Base-by-base conservation (phyloP, 2,329 filamentous ascomycete genomes). In the Colletotrichum sojae region DNA sequence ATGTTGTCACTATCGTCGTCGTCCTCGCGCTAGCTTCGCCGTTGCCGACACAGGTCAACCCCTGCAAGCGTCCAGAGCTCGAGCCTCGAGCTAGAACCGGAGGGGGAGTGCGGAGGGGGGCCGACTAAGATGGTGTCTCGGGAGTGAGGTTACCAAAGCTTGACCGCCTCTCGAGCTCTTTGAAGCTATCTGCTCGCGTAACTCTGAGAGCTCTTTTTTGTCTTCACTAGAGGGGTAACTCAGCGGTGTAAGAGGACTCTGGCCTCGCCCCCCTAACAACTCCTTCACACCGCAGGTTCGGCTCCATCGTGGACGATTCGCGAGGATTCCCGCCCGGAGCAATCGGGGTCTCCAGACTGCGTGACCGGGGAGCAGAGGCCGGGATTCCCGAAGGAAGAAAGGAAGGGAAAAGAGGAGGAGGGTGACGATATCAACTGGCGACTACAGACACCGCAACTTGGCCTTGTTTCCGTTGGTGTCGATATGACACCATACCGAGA, bases 271-370 rank as follows among this genome's bases (percentile, higher is more conserved):
- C 16, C 53, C 6, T 25, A 12, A 8, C 20, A 15, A 40, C 15
- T 16, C 20, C 40, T 13, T 2, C 22, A 64, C 65, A 68, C 65
- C 65, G 65, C 60, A 68, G 46, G 25, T 68, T 64, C 53, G 59
- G 59, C 36, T 20, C 43, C 31, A 10, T 36, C 31, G 8, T 36
- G 31, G 31, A 36, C 49, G 39, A 45, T 40, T 62, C 20, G 58
- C 36, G 18, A 53, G 20, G 39, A 39, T 27, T 43, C 16, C 45
- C 45, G 18, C n/a, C 18, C 6, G 16, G n/a, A 18, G n/a, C 45
- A 18, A 20, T 18, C 45, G 18, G 16, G 18, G 9, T 48, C 45
- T 48, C n/a, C 45, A 48, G 18, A 9, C 6, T n/a, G 2, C 43
- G 43, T 45, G 6, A n/a, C n/a, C n/a, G 31, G 31, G 31, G 31